Evolutionary conservation across 768 basidiomycete species (phyloP).

Genomic region (Mycena galopus): DNA sequence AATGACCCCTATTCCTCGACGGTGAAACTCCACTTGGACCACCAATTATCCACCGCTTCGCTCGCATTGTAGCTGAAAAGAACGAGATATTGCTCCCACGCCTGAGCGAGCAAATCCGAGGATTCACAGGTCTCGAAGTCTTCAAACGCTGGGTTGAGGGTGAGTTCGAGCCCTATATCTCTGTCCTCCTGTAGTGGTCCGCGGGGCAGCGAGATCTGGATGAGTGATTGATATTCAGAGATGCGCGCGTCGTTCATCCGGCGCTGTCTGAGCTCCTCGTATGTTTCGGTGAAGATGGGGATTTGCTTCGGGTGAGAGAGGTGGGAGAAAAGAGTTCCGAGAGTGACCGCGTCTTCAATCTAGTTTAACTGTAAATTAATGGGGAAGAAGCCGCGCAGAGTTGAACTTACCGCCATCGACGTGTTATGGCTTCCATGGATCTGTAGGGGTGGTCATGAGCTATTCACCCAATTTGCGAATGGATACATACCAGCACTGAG

Average conservation of each 20-base stretch:
- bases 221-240: slow-evolving; percentile 26
- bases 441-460: slow-evolving; percentile 30
- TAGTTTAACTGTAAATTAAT: slow-evolving; percentile 24
- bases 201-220: slow-evolving; percentile 20
- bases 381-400: neutral
- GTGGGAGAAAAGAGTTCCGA: slow-evolving; percentile 61
- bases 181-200: slow-evolving; percentile 19
- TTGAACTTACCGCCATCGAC: slow-evolving; percentile 52
- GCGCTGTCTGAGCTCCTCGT: slow-evolving; percentile 58
- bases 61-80: slow-evolving; percentile 21
- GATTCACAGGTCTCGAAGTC: slow-evolving; percentile 27
- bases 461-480: neutral
- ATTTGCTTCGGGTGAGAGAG: slow-evolving; percentile 56
- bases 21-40: slow-evolving; percentile 27
- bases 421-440: slow-evolving; percentile 60
- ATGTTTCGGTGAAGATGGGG: slow-evolving; percentile 57
- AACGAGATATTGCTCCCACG: slow-evolving; percentile 22
- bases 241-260: slow-evolving; percentile 41
- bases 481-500: slow-evolving; percentile 50
- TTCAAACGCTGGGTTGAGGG: slow-evolving; percentile 7
- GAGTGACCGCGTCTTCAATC: slow-evolving; percentile 52
- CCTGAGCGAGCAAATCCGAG: slow-evolving; percentile 12
- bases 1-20: neutral
- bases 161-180: slow-evolving; percentile 19
- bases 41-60: slow-evolving; percentile 32